A percentile compares a stretch with the other conserved stretches of the same genome.
phyloP scores from a whole-genome alignment of 495 filamentous ascomycete genomes.

The Diplogelasinospora grovesii region DNA sequence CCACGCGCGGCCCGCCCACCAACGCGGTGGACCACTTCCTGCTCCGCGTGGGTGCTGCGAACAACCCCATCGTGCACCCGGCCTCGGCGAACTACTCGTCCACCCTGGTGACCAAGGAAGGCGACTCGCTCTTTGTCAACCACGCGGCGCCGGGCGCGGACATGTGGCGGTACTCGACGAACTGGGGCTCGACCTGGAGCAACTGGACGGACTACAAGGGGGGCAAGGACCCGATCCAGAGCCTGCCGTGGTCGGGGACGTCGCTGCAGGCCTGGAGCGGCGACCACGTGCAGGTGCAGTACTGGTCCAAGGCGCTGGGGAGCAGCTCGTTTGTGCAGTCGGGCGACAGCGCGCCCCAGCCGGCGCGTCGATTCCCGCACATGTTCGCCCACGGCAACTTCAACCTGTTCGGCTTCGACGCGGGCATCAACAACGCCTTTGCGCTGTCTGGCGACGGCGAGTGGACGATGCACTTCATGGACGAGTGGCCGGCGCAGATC shows the following conservation, averaged over 20 bases:
- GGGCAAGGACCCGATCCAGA: slow-evolving; percentile 40
- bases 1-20: slow-evolving; percentile 20
- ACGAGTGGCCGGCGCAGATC: slow-evolving; percentile 55
- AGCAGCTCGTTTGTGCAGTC: slow-evolving; percentile 59
- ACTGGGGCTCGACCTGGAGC: slow-evolving; percentile 56
- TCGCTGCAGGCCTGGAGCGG: slow-evolving; percentile 56
- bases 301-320: slow-evolving; percentile 54
- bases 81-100: slow-evolving; percentile 52
- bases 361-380: slow-evolving; percentile 55
- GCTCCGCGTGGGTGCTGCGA: slow-evolving; percentile 40
- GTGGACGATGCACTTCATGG: slow-evolving; percentile 56
- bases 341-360: slow-evolving; percentile 42
- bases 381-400: slow-evolving; percentile 58
- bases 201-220: slow-evolving; percentile 54
- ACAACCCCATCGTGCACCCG: slow-evolving; percentile 55
- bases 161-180: slow-evolving; percentile 57
- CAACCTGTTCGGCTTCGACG: slow-evolving; percentile 62
- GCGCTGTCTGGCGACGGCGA: slow-evolving; percentile 38
- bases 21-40: slow-evolving; percentile 38
- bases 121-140: slow-evolving; percentile 40
- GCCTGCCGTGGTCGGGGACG: slow-evolving; percentile 52
- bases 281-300: slow-evolving; percentile 60
- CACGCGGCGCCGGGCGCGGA: slow-evolving; percentile 60
- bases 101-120: slow-evolving; percentile 38
- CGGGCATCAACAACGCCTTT: slow-evolving; percentile 49